These are phyloP conservation scores for Hibiscus tridactylites DNA, from an alignment of 345 rosid species.

Conservation along the genomic window DNA sequence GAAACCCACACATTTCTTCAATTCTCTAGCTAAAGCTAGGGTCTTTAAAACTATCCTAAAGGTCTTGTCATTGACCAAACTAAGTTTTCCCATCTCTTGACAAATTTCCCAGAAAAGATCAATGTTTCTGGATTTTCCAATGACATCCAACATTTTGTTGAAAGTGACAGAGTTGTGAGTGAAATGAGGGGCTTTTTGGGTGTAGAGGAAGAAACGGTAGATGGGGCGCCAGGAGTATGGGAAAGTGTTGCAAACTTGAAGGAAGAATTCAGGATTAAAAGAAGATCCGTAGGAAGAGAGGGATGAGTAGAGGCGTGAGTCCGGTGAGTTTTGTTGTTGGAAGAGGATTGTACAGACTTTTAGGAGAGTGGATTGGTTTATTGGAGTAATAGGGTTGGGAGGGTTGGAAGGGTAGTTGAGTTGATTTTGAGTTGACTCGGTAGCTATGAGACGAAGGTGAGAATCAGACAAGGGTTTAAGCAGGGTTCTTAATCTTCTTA, in stretches of 20 bases:
- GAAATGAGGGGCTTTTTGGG: constrained; percentile 32
- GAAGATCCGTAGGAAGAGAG: constrained; percentile 37
- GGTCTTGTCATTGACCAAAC: constrained; percentile 63
- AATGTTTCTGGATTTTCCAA: constrained; percentile 59
- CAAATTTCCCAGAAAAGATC: constrained; percentile 63
- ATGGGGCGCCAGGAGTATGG: constrained; percentile 82
- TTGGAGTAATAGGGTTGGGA: constrained; percentile 19
- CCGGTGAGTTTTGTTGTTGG: constrained; percentile 67
- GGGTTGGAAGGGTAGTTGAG: neutral
- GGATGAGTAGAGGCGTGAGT: constrained; percentile 48
- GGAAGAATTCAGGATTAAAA: constrained; percentile 66
- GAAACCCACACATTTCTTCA: constrained; percentile 58
- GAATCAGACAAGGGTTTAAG: constrained; percentile 11
- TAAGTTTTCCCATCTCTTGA: constrained; percentile 35
- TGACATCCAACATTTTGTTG: constrained; percentile 60
- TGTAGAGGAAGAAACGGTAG: constrained; percentile 61
- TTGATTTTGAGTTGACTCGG: constrained; percentile 9
- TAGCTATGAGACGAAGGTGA: constrained; percentile 11
- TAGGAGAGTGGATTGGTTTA: constrained; percentile 51
- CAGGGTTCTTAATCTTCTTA: constrained; percentile 8
- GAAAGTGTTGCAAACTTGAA: constrained; percentile 80
- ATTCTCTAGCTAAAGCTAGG: constrained; percentile 55
- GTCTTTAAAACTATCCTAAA: constrained; percentile 50
- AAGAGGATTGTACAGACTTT: constrained; percentile 71
- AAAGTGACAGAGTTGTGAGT: constrained; percentile 41